Evolutionary conservation across 1,284 basidiomycete genomes (phyloP).

Genomic region (Cryptococcus depauperatus): DNA sequence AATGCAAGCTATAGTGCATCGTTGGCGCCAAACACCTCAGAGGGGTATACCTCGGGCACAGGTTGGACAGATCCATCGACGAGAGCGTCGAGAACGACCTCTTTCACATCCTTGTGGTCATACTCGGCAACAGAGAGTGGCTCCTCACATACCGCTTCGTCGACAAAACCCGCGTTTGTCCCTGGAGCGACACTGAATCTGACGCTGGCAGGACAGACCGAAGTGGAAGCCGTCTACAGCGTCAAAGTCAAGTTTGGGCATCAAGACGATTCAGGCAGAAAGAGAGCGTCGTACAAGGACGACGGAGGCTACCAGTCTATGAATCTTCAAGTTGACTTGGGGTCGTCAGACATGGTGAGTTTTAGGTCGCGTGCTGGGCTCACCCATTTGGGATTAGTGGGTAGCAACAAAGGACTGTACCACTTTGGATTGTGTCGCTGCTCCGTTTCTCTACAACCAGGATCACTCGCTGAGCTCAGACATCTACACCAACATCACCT

Average conservation of each 20-base stretch:
- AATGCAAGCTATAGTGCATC: not conserved
- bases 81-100: constrained; percentile 4
- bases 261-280: constrained; percentile 4
- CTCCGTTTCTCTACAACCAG: constrained; percentile 28
- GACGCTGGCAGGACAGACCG: constrained; percentile 24
- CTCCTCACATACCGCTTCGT: constrained; percentile 3
- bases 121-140: constrained; percentile 9
- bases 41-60: not conserved
- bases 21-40: not conserved
- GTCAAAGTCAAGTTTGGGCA: constrained; percentile 35
- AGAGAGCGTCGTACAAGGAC: constrained; percentile 15
- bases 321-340: constrained; percentile 42
- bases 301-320: constrained; percentile 26
- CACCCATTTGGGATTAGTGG: constrained; percentile 29
- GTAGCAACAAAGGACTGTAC: constrained; percentile 34
- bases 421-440: constrained; percentile 27
- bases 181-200: constrained; percentile 35
- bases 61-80: not conserved
- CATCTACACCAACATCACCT: constrained; percentile 21
- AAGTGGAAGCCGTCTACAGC: constrained; percentile 33
- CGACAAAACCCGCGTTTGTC: constrained; percentile 25
- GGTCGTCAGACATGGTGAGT: constrained; percentile 43
- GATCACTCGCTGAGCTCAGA: constrained; percentile 32
- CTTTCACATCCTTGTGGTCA: constrained; percentile 16
- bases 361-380: not conserved